phyloP scores from a whole-genome alignment of 192 early-diverging fungal genomes.

The Haplosporangium gracile region DNA sequence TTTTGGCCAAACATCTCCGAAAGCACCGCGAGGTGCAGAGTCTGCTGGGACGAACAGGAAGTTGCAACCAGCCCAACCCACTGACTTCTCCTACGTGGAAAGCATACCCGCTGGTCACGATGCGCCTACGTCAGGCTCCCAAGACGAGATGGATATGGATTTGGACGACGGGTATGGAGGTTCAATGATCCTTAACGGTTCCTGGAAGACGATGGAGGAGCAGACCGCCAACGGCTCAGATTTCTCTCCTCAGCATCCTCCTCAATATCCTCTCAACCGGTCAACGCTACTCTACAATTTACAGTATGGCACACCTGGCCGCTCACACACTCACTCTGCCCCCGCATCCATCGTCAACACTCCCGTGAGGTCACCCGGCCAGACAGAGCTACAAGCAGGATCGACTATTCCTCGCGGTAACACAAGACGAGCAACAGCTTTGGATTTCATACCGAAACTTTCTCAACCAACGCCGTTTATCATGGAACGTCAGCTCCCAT shows the following conservation, averaged over 20 bases:
- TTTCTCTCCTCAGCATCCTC: not conserved
- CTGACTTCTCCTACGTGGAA: not conserved
- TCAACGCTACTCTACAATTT: not conserved
- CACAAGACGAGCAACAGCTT: constrained; percentile 28
- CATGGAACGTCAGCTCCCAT: constrained; percentile 14
- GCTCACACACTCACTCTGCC: constrained; percentile 12
- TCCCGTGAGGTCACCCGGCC: not conserved
- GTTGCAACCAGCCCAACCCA: not conserved
- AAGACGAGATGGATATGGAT: constrained; percentile 42
- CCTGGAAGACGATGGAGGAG: constrained; percentile 41
- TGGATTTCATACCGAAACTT: constrained; percentile 28
- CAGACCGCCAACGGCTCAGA: not conserved
- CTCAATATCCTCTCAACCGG: not conserved
- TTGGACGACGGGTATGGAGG: constrained; percentile 18
- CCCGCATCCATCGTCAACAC: constrained; percentile 3
- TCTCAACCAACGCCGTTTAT: constrained; percentile 26
- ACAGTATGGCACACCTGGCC: not conserved
- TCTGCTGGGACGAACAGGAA: not conserved
- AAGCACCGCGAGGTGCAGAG: not conserved
- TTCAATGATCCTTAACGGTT: constrained; percentile 31
- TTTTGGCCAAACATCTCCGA: not conserved
- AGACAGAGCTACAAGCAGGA: not conserved
- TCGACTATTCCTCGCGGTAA: constrained; percentile 1
- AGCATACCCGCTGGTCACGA: not conserved
- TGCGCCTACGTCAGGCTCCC: not conserved